A percentile compares a stretch with the other conserved stretches of the same genome.
phyloP scores from a whole-genome alignment of 2,329 filamentous ascomycete genomes.

The Monilinia aucupariae region DNA sequence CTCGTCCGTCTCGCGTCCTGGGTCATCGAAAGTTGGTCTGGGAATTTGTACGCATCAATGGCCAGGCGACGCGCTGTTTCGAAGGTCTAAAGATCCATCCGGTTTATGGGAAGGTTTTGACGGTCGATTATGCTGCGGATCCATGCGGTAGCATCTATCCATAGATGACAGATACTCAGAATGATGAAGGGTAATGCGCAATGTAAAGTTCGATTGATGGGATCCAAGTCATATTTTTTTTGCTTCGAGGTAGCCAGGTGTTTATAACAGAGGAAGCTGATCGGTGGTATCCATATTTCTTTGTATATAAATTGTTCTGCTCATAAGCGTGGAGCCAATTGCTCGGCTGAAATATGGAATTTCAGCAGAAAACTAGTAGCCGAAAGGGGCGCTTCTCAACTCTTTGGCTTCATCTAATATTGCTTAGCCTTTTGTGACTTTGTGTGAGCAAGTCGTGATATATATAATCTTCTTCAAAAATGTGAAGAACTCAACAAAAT shows the following conservation, averaged over 20 bases:
- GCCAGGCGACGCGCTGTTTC: background rate
- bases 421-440: background rate
- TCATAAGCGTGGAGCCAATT: background rate
- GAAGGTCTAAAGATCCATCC: background rate
- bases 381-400: too few species aligned
- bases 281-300: background rate
- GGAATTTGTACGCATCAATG: background rate
- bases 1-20: background rate
- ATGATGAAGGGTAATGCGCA: background rate
- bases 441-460: background rate
- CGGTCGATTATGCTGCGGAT: background rate
- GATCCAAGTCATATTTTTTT: background rate
- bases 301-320: background rate
- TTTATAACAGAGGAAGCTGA: background rate
- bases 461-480: background rate
- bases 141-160: background rate
- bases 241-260: background rate
- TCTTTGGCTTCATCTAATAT: background rate
- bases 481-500: background rate
- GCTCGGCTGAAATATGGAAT: fast-evolving
- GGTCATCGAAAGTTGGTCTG: background rate
- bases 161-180: background rate
- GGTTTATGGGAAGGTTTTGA: background rate
- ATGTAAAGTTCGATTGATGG: background rate
- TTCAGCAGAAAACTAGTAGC: background rate